Base-by-base conservation (phyloP, 495 filamentous ascomycete genomes). In the Letharia columbiana region DNA sequence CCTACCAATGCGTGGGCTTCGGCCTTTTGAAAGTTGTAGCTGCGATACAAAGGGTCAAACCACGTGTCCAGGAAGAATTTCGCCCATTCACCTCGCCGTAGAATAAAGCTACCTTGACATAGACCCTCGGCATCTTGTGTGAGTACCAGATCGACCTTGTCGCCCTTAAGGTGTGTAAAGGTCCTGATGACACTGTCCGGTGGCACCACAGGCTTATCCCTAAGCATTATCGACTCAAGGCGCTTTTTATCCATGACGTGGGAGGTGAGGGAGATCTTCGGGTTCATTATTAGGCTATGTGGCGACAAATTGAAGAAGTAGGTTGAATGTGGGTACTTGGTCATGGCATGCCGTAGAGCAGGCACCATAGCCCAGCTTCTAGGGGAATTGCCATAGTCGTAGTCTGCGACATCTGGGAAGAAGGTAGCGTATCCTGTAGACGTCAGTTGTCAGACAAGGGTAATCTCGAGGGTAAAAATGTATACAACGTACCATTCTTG, bases 121-220 rank as follows among this genome's bases (percentile, higher is more conserved):
- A 99, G 70, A n/a, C 92, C 91, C 20, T 90, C 88, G 28, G 80
- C 82, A 70, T 99, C 93, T 75, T 96, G 92, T 15, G 90, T 89
- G 23, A 96, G 67, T 28, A 98, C 85, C 15, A 98, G 77, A 65
- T 96, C 91, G 41, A 96, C 83, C 49, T 91, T 81, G 42, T 90
- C 82, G 50, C 86, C 84, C 59, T 84, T 84, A 5, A 95, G 82
- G 75, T 96, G 89, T 5, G 83, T 76, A 71, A 96, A 97, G 2
- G 95, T 99, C 79, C 89, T 93, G 77, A 99, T 98, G 64, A 99
- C 90, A 78, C 90, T 94, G 71, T 96, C 91, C 0, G 95, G 93
- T 13, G 92, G 95, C 2, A 99, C 95, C 35, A 99, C 84, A 7
- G 95, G 86, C 44, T 86, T 78, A 73, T 96, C 89, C 73, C 87